These are phyloP conservation scores for Paxillus involutus DNA, from an alignment of 768 basidiomycete species.

Conservation along the genomic window DNA sequence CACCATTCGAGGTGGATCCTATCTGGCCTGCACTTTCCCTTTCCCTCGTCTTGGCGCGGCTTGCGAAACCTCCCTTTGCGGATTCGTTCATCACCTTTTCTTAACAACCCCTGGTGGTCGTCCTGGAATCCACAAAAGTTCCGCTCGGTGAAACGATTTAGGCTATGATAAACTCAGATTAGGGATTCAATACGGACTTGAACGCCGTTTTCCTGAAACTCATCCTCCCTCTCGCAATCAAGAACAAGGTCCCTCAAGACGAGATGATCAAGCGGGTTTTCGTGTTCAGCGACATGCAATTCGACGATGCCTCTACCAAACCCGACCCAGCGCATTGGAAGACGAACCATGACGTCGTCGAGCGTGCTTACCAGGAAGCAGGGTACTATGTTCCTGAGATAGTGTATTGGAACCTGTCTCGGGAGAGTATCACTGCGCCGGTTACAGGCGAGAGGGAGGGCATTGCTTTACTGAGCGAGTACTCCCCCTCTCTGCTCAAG, in stretches of 20 bases:
- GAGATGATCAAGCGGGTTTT: constrained; percentile 79
- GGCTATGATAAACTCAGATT: constrained; percentile 36
- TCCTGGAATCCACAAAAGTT: constrained; percentile 35
- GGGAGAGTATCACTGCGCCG: constrained; percentile 38
- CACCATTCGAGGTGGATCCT: constrained; percentile 32
- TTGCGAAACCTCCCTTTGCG: constrained; percentile 66
- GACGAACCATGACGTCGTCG: constrained; percentile 62
- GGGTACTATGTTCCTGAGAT: constrained; percentile 75
- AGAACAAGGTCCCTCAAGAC: constrained; percentile 56
- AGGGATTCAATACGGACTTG: constrained; percentile 64
- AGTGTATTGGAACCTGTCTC: constrained; percentile 67
- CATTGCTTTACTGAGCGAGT: too few species aligned
- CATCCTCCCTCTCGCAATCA: constrained; percentile 58
- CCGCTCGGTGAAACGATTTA: constrained; percentile 38
- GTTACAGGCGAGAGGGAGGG: constrained; percentile 54
- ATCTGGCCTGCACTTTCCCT: constrained; percentile 65
- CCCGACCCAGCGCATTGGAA: constrained; percentile 40
- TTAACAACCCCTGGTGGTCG: constrained; percentile 44
- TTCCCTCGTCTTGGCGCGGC: constrained; percentile 60
- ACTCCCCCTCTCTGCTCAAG: too few species aligned
- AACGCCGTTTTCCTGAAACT: constrained; percentile 61
- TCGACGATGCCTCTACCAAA: constrained; percentile 37
- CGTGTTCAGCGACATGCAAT: constrained; percentile 81
- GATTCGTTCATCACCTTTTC: constrained; percentile 74
- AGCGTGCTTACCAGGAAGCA: constrained; percentile 51